Evolutionary conservation across 2,329 filamentous ascomycete genomes (phyloP).

Genomic region (Fusarium coicis): DNA sequence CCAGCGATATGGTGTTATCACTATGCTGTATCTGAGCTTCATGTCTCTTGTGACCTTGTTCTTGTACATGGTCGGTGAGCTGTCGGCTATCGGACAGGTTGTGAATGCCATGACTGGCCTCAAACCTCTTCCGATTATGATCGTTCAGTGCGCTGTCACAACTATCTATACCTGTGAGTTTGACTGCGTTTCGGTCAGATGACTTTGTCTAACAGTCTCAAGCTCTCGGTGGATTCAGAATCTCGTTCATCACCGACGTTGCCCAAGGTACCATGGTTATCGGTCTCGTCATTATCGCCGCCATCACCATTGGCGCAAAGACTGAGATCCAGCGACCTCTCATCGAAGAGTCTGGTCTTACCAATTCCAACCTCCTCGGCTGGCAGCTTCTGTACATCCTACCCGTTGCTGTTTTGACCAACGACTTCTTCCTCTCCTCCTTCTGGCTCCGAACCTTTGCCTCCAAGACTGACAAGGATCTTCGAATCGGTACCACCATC

Average conservation of each 20-base stretch:
- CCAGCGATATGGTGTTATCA: slow-evolving; percentile 76
- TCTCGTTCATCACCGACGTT: slow-evolving; percentile 86
- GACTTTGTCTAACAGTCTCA: background rate
- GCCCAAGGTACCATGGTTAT: slow-evolving; percentile 84
- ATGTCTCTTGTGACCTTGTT: slow-evolving; percentile 85
- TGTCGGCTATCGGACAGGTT: slow-evolving; percentile 84
- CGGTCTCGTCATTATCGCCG: slow-evolving; percentile 77
- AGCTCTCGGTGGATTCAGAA: slow-evolving; percentile 84
- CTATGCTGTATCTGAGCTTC: slow-evolving; percentile 79
- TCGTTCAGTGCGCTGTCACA: slow-evolving; percentile 81
- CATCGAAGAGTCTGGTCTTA: slow-evolving; percentile 74
- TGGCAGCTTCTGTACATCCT: slow-evolving; percentile 91
- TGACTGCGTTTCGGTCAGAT: too few species aligned
- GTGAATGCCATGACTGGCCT: slow-evolving; percentile 79
- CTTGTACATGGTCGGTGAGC: slow-evolving; percentile 86
- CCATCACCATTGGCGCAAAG: slow-evolving; percentile 81
- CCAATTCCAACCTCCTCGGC: slow-evolving; percentile 76
- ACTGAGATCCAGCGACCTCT: slow-evolving; percentile 76
- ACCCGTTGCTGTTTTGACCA: slow-evolving; percentile 82
- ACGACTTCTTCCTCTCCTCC: slow-evolving; percentile 86
- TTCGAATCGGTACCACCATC: slow-evolving; percentile 78
- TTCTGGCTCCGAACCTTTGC: slow-evolving; percentile 89
- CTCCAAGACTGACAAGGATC: slow-evolving; percentile 80
- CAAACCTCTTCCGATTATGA: slow-evolving; percentile 77
- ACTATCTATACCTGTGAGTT: slow-evolving; percentile 81